A percentile compares a stretch with the other conserved stretches of the same genome.
phyloP scores from a whole-genome alignment of 768 basidiomycete species.

The Lactarius akahatsu region DNA sequence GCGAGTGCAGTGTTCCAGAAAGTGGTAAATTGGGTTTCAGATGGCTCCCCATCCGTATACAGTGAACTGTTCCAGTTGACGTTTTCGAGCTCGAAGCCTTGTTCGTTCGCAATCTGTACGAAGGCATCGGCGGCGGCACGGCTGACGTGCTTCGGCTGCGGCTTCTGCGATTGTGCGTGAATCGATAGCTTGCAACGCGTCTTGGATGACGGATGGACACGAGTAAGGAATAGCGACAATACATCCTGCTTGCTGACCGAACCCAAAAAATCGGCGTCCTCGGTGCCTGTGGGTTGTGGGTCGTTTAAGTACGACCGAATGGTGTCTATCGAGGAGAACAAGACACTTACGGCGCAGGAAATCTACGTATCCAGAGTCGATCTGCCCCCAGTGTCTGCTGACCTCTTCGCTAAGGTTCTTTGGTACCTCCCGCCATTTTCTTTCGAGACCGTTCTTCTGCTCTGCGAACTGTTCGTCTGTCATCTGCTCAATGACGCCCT shows the following conservation, averaged over 20 bases:
- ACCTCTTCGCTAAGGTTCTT: conserved; percentile 89
- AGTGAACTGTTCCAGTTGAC: conserved; percentile 52
- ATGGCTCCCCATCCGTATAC: conserved; percentile 53
- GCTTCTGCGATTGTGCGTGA: conserved; percentile 74
- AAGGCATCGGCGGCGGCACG: conserved; percentile 62
- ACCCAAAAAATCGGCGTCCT: conserved; percentile 67
- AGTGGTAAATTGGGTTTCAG: conserved; percentile 55
- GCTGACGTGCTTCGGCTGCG: conserved; percentile 60
- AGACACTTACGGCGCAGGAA: conserved; percentile 73
- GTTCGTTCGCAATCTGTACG: conserved; percentile 48
- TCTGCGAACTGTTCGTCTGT: conserved; percentile 67
- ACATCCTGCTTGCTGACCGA: conserved; percentile 75
- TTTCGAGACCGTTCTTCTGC: conserved; percentile 74
- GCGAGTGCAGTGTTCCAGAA: conserved; percentile 56
- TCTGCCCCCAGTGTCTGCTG: conserved; percentile 62
- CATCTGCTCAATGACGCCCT: conserved; percentile 66
- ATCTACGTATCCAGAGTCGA: conserved; percentile 80
- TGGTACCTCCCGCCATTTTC: conserved; percentile 78
- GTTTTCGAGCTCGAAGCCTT: conserved; percentile 50
- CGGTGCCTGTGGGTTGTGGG: conserved; percentile 48
- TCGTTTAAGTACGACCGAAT: neutral
- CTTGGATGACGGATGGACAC: conserved; percentile 66
- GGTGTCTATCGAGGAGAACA: neutral
- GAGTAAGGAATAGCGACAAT: conserved; percentile 61
- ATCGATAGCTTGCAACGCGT: conserved; percentile 81